A percentile compares a stretch with the other conserved stretches of the same genome.
Evolutionary conservation across 192 early-diverging fungal genomes (phyloP).

Genomic region (Entrophospora sp.): DNA sequence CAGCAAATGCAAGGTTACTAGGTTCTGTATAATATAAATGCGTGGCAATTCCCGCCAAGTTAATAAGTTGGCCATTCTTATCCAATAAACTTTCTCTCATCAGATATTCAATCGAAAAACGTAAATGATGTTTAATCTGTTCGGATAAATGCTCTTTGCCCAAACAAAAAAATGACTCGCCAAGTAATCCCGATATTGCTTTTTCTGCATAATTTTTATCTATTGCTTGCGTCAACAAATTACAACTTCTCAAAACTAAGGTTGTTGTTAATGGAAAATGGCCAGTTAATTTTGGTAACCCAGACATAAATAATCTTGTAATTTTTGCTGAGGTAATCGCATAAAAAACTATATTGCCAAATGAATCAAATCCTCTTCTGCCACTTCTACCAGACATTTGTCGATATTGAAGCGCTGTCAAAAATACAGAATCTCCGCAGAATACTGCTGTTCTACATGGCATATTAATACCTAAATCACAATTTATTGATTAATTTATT

Average conservation of each 20-base stretch:
- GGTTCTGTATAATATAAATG: slow-evolving; percentile 32
- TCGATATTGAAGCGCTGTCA: slow-evolving; percentile 35
- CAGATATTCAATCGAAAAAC: slow-evolving; percentile 39
- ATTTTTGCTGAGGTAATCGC: slow-evolving; percentile 31
- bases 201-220: neutral
- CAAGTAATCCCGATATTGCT: slow-evolving; percentile 19
- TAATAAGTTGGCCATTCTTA: slow-evolving; percentile 10
- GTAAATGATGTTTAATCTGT: slow-evolving; percentile 32
- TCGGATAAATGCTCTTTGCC: slow-evolving; percentile 23
- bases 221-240: slow-evolving; percentile 8
- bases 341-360: slow-evolving; percentile 38
- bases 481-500: slow-evolving; percentile 9
- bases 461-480: slow-evolving; percentile 38
- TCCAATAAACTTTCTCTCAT: slow-evolving; percentile 22
- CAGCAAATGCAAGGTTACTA: slow-evolving; percentile 31
- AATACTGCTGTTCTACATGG: slow-evolving; percentile 31
- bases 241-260: slow-evolving; percentile 27
- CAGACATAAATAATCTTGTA: slow-evolving; percentile 28
- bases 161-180: slow-evolving; percentile 22
- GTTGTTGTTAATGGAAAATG: slow-evolving; percentile 37
- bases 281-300: slow-evolving; percentile 27
- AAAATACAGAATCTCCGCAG: slow-evolving; percentile 29
- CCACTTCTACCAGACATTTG: slow-evolving; percentile 29
- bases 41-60: slow-evolving; percentile 20
- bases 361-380: slow-evolving; percentile 32